Conservation (phyloP, 1,139 yeast genomes). For the Protomyces inundatus region DNA sequence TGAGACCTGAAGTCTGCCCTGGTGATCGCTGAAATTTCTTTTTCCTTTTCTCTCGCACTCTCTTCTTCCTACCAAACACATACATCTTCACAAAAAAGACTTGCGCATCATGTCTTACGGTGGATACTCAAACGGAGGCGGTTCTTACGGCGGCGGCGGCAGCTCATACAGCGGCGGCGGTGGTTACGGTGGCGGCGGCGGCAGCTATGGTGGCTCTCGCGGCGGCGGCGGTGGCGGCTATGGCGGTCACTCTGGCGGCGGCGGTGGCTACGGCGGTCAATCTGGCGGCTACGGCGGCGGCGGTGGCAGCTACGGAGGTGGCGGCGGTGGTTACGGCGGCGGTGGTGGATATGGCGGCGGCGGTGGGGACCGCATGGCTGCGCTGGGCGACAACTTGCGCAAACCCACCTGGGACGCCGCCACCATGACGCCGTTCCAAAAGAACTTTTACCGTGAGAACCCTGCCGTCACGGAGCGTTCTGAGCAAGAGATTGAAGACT, state of each 20-base stretch:
- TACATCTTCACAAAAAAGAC: not conserved
- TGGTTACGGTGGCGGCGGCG: conserved; percentile 36
- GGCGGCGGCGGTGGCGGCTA: conserved; percentile 27
- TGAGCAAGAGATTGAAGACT: conserved; percentile 62
- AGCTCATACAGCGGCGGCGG: conserved; percentile 34
- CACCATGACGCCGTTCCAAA: conserved; percentile 81
- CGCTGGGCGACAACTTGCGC: conserved; percentile 54
- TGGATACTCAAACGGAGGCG: conserved; percentile 29
- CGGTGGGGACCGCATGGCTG: conserved; percentile 45
- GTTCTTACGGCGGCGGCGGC: conserved; percentile 34
- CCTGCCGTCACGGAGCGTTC: conserved; percentile 69
- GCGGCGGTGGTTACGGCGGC: conserved; percentile 15
- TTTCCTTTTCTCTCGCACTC: not conserved
- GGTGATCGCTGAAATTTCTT: not conserved
- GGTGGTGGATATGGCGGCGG: conserved; percentile 41
- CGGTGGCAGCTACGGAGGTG: conserved; percentile 35
- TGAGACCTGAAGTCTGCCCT: too few species aligned
- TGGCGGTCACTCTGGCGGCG: conserved; percentile 40
- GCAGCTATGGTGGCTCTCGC: conserved; percentile 11
- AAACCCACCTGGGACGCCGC: conserved; percentile 73
- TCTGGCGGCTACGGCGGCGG: conserved; percentile 39
- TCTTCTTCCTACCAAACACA: not conserved
- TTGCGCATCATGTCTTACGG: conserved; percentile 16
- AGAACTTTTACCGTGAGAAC: conserved; percentile 87
- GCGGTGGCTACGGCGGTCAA: conserved; percentile 37